These are phyloP conservation scores for Eimeria sp. DNA, from an alignment of 169 alveolate species.

Conservation along the genomic window DNA sequence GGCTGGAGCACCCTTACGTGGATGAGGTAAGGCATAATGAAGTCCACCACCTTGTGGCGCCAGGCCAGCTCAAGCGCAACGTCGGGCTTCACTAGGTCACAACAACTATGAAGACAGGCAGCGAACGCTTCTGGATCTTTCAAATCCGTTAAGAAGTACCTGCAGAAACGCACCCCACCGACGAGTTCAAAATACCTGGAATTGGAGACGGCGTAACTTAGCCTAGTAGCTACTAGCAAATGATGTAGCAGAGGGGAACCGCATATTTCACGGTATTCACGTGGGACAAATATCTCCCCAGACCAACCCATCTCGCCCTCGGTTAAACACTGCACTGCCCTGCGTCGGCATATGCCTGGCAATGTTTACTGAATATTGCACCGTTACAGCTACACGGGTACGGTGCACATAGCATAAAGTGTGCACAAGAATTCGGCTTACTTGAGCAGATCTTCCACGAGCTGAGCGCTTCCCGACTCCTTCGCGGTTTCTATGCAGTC, in stretches of 20 bases:
- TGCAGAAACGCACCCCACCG: neutral
- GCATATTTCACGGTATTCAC: neutral
- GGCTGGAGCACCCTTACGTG: constrained; percentile 86
- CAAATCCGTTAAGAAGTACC: constrained; percentile 63
- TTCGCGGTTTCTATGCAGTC: constrained; percentile 88
- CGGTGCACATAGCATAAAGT: neutral
- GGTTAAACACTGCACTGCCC: neutral
- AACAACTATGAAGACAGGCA: constrained; percentile 99
- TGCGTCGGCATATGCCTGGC: neutral
- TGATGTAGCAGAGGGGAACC: neutral
- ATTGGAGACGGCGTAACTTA: neutral
- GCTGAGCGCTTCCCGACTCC: constrained; percentile 87
- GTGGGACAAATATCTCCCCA: neutral
- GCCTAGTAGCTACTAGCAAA: neutral
- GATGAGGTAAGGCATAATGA: constrained; percentile 98
- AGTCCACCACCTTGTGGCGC: constrained; percentile 97
- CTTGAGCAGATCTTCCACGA: constrained; percentile 80
- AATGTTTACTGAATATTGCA: neutral
- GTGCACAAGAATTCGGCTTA: neutral
- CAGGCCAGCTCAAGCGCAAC: constrained; percentile 99
- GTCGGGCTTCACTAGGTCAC: constrained; percentile 98
- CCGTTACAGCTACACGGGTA: neutral
- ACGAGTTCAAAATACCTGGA: neutral
- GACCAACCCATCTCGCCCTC: neutral
- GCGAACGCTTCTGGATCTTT: constrained; percentile 91